These are phyloP conservation scores for Eucalyptus pauciflora DNA, from an alignment of 345 rosid genomes.

Conservation along the genomic window DNA sequence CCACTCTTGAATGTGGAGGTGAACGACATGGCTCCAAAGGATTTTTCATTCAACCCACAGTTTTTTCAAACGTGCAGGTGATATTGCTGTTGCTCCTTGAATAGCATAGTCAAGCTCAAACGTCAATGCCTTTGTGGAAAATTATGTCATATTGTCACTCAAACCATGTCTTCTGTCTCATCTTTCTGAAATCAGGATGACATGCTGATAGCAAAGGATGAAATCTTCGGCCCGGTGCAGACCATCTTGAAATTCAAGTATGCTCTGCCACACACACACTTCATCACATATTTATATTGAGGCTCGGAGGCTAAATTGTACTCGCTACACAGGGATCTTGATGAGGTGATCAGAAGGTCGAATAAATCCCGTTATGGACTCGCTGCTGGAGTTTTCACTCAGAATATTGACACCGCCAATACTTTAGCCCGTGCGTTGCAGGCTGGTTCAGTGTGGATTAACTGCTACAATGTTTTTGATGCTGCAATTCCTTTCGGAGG, in stretches of 20 bases:
- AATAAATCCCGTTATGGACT: slow-evolving; percentile 51
- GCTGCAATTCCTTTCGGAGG: slow-evolving; percentile 91
- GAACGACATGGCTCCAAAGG: slow-evolving; percentile 56
- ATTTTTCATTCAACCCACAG: slow-evolving; percentile 83
- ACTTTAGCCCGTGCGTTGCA: slow-evolving; percentile 47
- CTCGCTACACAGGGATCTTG: slow-evolving; percentile 37
- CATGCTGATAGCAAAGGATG: slow-evolving; percentile 86
- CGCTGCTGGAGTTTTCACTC: slow-evolving; percentile 84
- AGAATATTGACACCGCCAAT: slow-evolving; percentile 65
- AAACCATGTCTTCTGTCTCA: background rate
- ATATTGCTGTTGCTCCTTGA: background rate
- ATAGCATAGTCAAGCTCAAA: background rate
- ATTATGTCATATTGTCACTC: background rate
- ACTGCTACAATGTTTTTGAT: slow-evolving; percentile 74
- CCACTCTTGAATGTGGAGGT: slow-evolving; percentile 84
- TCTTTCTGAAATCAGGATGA: slow-evolving; percentile 42
- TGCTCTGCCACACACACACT: background rate
- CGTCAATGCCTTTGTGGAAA: background rate
- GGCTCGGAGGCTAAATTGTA: background rate
- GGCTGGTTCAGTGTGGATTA: slow-evolving; percentile 73
- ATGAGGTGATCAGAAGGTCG: slow-evolving; percentile 61
- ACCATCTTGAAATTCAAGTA: slow-evolving; percentile 82
- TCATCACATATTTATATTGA: background rate
- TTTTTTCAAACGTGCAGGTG: slow-evolving; percentile 85
- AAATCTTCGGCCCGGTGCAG: slow-evolving; percentile 98